Evolutionary conservation across 1,139 yeast genomes (phyloP).

Genomic region (Geotrichum australiense): DNA sequence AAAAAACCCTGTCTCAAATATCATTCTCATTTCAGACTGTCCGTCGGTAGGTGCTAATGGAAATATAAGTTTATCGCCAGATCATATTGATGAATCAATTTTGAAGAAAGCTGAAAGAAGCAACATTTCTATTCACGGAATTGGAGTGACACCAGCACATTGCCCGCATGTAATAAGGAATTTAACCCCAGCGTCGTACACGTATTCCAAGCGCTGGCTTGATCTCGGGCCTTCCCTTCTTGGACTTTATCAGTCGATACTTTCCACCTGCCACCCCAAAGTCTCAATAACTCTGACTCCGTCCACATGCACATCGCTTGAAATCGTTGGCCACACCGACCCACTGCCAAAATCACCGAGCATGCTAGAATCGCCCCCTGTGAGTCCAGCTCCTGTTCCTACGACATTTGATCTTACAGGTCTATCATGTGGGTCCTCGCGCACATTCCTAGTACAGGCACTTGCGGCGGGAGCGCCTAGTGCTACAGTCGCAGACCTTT

Average conservation of each 20-base stretch:
- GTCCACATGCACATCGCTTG: background rate
- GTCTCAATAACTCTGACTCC: background rate
- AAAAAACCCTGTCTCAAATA: constrained; percentile 16
- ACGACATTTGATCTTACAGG: constrained; percentile 18
- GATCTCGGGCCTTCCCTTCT: constrained; percentile 2
- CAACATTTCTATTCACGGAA: constrained; percentile 2
- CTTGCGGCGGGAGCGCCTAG: background rate
- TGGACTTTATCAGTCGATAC: constrained; percentile 4
- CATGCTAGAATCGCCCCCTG: constrained; percentile 7
- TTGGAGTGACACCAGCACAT: constrained; percentile 7
- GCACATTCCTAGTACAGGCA: constrained; percentile 21
- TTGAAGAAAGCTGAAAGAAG: background rate
- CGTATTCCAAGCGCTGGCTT: constrained; percentile 5
- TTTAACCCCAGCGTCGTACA: constrained; percentile 6
- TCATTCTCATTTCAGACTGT: constrained; percentile 16
- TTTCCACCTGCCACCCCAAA: background rate
- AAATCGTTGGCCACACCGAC: constrained; percentile 1
- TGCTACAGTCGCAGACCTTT: background rate
- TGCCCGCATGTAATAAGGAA: background rate
- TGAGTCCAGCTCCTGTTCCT: background rate
- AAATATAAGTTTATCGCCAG: background rate
- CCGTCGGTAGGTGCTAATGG: background rate
- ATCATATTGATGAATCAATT: background rate
- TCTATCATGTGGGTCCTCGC: constrained; percentile 20
- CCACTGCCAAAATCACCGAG: background rate